Conservation (phyloP, 495 filamentous ascomycete species). For the Talaromyces nanjingensis region DNA sequence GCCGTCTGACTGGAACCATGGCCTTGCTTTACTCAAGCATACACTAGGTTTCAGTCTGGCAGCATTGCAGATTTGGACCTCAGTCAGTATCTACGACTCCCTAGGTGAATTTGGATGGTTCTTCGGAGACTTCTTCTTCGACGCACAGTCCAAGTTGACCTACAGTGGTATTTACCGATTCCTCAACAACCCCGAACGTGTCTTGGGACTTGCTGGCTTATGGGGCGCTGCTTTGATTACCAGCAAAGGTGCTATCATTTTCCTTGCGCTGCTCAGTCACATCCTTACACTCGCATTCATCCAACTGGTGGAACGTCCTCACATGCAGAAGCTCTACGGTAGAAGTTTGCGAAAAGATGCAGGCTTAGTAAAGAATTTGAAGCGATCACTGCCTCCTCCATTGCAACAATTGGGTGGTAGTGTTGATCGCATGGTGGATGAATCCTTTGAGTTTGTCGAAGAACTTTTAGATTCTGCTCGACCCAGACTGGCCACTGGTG, state of each 20-base stretch:
- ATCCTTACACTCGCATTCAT: constrained; percentile 81
- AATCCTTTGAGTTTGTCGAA: constrained; percentile 80
- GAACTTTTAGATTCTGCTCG: constrained; percentile 84
- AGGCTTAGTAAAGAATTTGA: constrained; percentile 83
- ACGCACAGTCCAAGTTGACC: constrained; percentile 73
- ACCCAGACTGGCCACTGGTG: constrained; percentile 78
- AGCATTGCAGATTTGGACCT: constrained; percentile 87
- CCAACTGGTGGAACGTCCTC: constrained; percentile 87
- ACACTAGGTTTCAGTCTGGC: constrained; percentile 75
- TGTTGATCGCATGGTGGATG: constrained; percentile 79
- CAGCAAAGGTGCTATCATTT: constrained; percentile 73
- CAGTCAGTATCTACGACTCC: constrained; percentile 88
- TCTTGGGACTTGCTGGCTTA: constrained; percentile 88
- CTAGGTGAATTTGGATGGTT: constrained; percentile 99
- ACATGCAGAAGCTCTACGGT: constrained; percentile 98
- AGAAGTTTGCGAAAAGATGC: constrained; percentile 75
- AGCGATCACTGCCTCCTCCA: constrained; percentile 79
- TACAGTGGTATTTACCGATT: constrained; percentile 98
- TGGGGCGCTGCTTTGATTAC: constrained; percentile 95
- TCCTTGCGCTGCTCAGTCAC: constrained; percentile 78
- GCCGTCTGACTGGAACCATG: constrained; percentile 78
- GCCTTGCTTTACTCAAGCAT: constrained; percentile 77
- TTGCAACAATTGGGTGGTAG: constrained; percentile 69
- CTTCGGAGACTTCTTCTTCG: constrained; percentile 96
- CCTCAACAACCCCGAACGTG: constrained; percentile 93